Evolutionary conservation across 2,329 filamentous ascomycete genomes (phyloP), one percentile per base, ranked within the genome.

Genomic region (Penicillium crustosum): DNA sequence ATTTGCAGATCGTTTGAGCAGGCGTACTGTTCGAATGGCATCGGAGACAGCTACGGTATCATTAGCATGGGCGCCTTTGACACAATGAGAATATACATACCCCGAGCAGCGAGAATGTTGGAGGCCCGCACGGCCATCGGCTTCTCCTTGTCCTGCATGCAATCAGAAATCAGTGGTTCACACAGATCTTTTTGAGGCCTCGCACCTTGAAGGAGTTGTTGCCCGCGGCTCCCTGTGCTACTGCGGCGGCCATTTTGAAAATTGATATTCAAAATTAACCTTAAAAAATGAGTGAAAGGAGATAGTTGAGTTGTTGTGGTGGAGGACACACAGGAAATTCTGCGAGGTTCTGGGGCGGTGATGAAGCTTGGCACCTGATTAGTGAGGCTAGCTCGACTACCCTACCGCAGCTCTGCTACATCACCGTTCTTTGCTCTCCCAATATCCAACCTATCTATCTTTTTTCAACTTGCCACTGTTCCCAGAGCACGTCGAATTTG

Each of bases 81-180:
- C 25, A 35, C 36, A 21, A 54, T 41, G 15, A 47, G 17, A 23
- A 38, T 38, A 58, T 56, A 53, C 80, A 68, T 83, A 93, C 91
- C 91, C 91, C 93, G 87, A 70, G 94, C 94, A 69, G 94, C 94
- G 73, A 96, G 89, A 78, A 99, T 97, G 80, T 99, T 99, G 73
- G 91, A 90, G 65, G 90, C 93, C 69, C 94, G 89, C 66, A 99
- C 94, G 66, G 94, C 94, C 83, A 94, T 89, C 68, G 94, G 94
- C 91, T 99, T 99, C 82, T 97, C 94, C 86, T 97, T 99, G 76
- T 87, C 86, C 83, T 86, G 69, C 56, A 67, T 62, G 63, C 63
- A 63, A 72, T 83, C 69, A 83, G 75, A 72, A 66, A 63, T 65
- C 58, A 56, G 21, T 43, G 62, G 61, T 50, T 61, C 68, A 69